Evolutionary conservation across 2,329 filamentous ascomycete genomes (phyloP), one percentile per base, ranked within the genome.

Genomic region (Diaporthe capsici): DNA sequence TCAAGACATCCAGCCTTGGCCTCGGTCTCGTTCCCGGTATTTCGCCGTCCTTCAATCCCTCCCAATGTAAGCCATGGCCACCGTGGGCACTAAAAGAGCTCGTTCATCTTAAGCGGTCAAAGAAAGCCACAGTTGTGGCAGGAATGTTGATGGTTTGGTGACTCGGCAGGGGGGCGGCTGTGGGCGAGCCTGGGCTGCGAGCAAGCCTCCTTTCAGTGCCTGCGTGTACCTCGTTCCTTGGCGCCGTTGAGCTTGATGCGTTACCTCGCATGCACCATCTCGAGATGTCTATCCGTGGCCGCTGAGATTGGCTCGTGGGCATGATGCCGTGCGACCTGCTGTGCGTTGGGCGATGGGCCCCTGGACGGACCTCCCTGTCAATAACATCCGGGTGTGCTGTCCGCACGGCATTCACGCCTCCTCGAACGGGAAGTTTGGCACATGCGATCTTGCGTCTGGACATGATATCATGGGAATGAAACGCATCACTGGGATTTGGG

Each of bases 241-340:
- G n/a, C 34, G 7, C 28, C 31, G 22, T 39, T 12, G 31, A 31
- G 47, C 31, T 53, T 68, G 22, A 31, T 55, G 20, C 34, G 34
- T 28, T 53, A 25, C 65, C 47, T 42, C 51, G 49, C 49, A 55
- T 25, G 47, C 34, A 22, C 31, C 31, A 20, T 22, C 7, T 68
- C 1, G 47, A 68, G n/a, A 9, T 39, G 31, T 15, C 15, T 25
- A 25, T 22, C 47, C 34, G 49, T n/a, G n/a, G 17, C 28, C 9
- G 2, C 34, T 42, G 44, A 42, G 47, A 55, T 70, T 53, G 65
- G 65, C 22, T 17, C 31, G 51, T 4, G 34, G 49, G 34, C 47
- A 25, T 42, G 49, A 70, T 39, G 65, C n/a, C 15, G 65, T 70
- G 65, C 65, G 65, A 70, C 65, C 47, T 55, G 49, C 7, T 28